These are phyloP conservation scores for Sporothrix variecibatus DNA, from an alignment of 2,329 filamentous ascomycete genomes.

Conservation along the genomic window DNA sequence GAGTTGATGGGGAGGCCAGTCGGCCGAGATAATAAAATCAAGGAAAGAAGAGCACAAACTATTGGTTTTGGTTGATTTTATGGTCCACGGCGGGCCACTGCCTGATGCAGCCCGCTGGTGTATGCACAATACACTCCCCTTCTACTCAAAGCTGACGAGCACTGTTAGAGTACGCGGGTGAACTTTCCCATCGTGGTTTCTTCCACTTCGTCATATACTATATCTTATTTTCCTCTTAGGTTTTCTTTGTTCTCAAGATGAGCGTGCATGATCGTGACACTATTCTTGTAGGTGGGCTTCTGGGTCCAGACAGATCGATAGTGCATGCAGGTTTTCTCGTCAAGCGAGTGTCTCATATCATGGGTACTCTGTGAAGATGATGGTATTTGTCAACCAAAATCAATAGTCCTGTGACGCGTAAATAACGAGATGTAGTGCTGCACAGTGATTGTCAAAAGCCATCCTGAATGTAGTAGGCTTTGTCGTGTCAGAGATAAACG, in stretches of 20 bases:
- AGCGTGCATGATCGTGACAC: background rate
- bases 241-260: background rate
- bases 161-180: background rate
- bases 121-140: background rate
- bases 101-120: background rate
- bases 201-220: background rate
- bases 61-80: background rate
- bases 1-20: background rate
- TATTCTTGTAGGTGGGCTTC: background rate
- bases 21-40: background rate
- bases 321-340: background rate
- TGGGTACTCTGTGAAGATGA: background rate
- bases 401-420: background rate
- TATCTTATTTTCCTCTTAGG: background rate
- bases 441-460: no score
- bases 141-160: background rate
- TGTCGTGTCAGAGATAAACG: no score
- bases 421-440: background rate
- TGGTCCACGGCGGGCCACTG: background rate
- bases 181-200: background rate
- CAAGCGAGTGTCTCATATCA: background rate
- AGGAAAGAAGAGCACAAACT: background rate
- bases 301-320: background rate
- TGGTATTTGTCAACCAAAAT: background rate
- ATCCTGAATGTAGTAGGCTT: no score